Conservation (phyloP, 768 basidiomycete genomes). For the Sarcodon aspratus region DNA sequence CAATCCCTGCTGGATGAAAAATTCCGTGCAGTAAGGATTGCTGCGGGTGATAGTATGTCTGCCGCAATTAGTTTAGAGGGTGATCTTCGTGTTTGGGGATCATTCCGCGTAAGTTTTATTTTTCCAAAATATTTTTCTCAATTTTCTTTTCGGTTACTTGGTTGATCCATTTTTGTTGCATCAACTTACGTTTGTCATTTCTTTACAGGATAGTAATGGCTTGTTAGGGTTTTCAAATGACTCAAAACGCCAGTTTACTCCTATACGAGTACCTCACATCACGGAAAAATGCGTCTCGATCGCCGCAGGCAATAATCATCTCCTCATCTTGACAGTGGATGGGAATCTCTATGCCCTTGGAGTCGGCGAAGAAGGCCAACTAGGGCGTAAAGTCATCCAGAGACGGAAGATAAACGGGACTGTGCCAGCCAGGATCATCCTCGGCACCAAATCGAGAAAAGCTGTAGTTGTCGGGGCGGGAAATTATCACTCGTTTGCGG, state of each 20-base stretch:
- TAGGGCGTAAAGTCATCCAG: conserved; percentile 84
- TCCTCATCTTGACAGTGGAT: conserved; percentile 79
- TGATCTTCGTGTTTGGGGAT: conserved; percentile 79
- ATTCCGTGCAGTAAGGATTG: conserved; percentile 76
- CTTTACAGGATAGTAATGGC: conserved; percentile 56
- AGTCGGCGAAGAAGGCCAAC: conserved; percentile 81
- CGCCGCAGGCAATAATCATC: conserved; percentile 79
- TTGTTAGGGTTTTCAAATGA: conserved; percentile 74
- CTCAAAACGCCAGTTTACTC: conserved; percentile 54
- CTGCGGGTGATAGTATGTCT: conserved; percentile 81
- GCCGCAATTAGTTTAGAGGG: conserved; percentile 76
- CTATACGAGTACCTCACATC: conserved; percentile 51
- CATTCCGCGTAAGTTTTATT: conserved; percentile 57
- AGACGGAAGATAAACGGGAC: conserved; percentile 86
- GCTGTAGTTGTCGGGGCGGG: conserved; percentile 72
- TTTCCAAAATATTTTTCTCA: not conserved
- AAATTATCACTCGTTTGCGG: conserved; percentile 81
- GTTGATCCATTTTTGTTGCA: conserved; percentile 1
- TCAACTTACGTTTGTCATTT: not conserved
- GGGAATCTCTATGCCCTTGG: conserved; percentile 88
- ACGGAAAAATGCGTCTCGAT: conserved; percentile 64
- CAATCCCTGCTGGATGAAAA: conserved; percentile 61
- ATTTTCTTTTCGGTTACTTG: no score
- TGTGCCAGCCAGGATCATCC: conserved; percentile 72
- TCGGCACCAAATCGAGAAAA: conserved; percentile 56